Evolutionary conservation across 208 protist genomes (phyloP), one percentile per base, ranked within the genome.

Genomic region (Perkinsela sp.): DNA sequence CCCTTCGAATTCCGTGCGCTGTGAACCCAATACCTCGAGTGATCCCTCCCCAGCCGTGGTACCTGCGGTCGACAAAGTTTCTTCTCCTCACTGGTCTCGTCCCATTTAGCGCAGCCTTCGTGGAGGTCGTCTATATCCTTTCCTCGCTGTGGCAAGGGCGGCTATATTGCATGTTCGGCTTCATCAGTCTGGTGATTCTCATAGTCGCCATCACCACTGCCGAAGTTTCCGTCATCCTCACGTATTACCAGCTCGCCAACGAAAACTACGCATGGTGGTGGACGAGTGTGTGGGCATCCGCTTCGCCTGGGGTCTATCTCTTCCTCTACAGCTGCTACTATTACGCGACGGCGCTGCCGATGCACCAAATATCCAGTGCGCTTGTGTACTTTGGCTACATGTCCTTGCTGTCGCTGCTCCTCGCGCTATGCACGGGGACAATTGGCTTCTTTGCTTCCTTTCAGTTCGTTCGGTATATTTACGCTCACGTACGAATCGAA

Each of bases 201-300:
- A 94, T 98, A 31, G 88, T 97, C 73, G 70, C 95, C 28, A 69
- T 97, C 28, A 95, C 94, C 28, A 86, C 80, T 30, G 88, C 82
- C 0, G 90, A 98, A 66, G 93, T 96, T 67, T 93, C 94, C 29
- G 88, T 99, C 48, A 90, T 97, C 16, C 89, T 96, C 73, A 78
- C 90, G 67, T 99, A 99, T 80, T 97, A 97, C 79, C 81, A 97
- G 32, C 83, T 98, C 1, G 96, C 90, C 75, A 79, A 85, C 68
- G 93, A 94, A 78, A 91, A 97, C 73, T 96, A 97, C 76, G 83
- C 89, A 66, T 98, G 95, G 95, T 98, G 95, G 95, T 98, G 95
- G 95, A 75, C 80, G 66, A 84, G 89, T 6, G 96, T 95, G 76
- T 75, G 95, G 29, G 88, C 87, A 0, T 81, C 89, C 0, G 92